phyloP scores from a whole-genome alignment of 2,329 filamentous ascomycete genomes.

The Hypoxylon sp. region DNA sequence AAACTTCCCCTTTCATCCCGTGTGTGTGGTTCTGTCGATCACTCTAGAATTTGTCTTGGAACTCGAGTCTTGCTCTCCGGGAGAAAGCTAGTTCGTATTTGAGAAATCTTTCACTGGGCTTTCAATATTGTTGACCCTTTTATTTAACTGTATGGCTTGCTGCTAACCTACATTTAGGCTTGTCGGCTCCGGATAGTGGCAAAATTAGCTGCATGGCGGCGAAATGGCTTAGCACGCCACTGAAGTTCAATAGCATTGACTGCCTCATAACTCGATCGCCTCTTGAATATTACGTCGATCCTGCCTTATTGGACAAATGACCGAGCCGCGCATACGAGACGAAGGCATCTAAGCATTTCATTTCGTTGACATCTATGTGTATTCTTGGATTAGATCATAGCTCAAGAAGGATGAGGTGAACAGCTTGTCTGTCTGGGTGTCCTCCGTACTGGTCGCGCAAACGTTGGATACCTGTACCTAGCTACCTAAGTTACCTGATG shows the following conservation, averaged over 20 bases:
- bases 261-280: not conserved
- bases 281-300: conserved; percentile 18
- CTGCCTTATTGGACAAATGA: conserved; percentile 6
- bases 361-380: not conserved
- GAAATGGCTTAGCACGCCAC: conserved; percentile 20
- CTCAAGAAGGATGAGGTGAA: not conserved
- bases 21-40: conserved; percentile 31
- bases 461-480: too few relatives aligned
- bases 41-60: conserved; percentile 34
- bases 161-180: conserved; percentile 7
- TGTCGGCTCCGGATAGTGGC: not conserved
- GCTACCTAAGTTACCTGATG: not conserved
- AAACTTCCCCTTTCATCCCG: conserved; percentile 26
- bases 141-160: conserved; percentile 21
- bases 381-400: not conserved
- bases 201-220: not conserved
- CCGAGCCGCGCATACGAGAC: conserved; percentile 1
- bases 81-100: conserved; percentile 5
- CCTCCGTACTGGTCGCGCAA: not conserved
- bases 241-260: conserved; percentile 3
- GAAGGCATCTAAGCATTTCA: not conserved
- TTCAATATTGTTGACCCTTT: conserved; percentile 3
- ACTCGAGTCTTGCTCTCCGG: conserved; percentile 14
- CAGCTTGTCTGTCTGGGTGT: not conserved
- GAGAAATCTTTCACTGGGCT: not conserved